Base-by-base conservation (phyloP, 345 rosid species). In the Raphanus raphanistrum region DNA sequence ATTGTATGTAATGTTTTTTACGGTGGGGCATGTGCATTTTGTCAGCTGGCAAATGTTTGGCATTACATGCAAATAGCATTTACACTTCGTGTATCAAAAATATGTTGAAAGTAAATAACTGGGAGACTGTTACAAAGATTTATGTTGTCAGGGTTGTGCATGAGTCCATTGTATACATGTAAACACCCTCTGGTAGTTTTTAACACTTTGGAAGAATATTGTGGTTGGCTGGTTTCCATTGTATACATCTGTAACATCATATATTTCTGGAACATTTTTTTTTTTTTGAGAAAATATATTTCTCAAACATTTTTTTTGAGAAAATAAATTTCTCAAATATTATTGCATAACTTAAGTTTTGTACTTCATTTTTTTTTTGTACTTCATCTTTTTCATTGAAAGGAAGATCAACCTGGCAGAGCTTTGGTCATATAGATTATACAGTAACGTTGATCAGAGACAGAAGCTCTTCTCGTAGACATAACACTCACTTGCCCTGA, bases 401-500 rank as follows among this genome's bases (percentile, higher is more conserved):
- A 35, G 87, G 85, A 13, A 88, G 81, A 38, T 83, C 60, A 81
- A 63, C 48, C 86, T 79, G 55, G 73, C 79, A 70, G 94, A 75
- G 43, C 75, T 74, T 80, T 87, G 94, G 80, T 86, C 90, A 71
- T 90, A 90, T 90, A 90, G 84, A 94, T 89, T 82, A 97, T 86
- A 27, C 90, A 75, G 58, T 92, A 89, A 66, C 94, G 89, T 54
- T 21, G 0, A 0, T 90, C 96, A 3, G 92, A 85, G 5, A 90
- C 93, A 11, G 98, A 94, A 58, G 96, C 90, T 84, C 95, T 88
- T 71, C 85, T 86, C 90, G 87, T 84, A 58, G 98, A 88, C 74
- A 92, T 11, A 33, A 86, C 95, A 62, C 84, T 84, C 10, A 75
- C 75, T 50, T 82, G 77, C 33, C 69, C 78, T 60, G 86, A 82